Evolutionary conservation across 768 basidiomycete species (phyloP).

Genomic region (Dictyophora rubrovolvata): DNA sequence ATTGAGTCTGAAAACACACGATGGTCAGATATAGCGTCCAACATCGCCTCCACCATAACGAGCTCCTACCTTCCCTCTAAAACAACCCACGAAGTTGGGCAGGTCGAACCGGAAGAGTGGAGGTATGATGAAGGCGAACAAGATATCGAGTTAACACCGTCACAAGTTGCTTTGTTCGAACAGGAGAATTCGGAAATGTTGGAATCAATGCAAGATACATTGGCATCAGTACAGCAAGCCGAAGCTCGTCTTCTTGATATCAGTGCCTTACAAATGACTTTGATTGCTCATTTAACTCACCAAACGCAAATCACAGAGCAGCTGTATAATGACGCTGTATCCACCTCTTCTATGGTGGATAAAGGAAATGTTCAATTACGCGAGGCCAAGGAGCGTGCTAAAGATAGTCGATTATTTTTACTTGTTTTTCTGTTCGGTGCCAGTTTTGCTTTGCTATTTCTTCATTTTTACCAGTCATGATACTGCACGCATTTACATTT

Average conservation of each 20-base stretch:
- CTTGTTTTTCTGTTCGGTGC: slow-evolving; percentile 88
- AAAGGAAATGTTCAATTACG: slow-evolving; percentile 85
- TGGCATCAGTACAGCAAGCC: slow-evolving; percentile 85
- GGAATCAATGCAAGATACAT: slow-evolving; percentile 71
- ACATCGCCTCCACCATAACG: slow-evolving; percentile 20
- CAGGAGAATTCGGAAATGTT: slow-evolving; percentile 83
- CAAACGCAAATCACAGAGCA: slow-evolving; percentile 92
- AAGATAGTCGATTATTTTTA: slow-evolving; percentile 83
- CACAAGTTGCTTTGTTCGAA: slow-evolving; percentile 90
- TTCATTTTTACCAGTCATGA: slow-evolving; percentile 71
- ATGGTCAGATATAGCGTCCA: slow-evolving; percentile 41
- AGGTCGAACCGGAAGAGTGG: not conserved
- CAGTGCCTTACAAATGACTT: slow-evolving; percentile 83
- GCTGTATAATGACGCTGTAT: slow-evolving; percentile 89
- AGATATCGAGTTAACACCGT: slow-evolving; percentile 71
- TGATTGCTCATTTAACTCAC: slow-evolving; percentile 75
- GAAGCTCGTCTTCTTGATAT: slow-evolving; percentile 91
- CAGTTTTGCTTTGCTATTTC: slow-evolving; percentile 81
- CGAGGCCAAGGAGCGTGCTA: slow-evolving; percentile 78
- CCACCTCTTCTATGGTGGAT: slow-evolving; percentile 74
- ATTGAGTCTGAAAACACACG: slow-evolving; percentile 22
- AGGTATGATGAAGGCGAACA: slow-evolving; percentile 51
- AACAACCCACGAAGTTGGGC: slow-evolving; percentile 9
- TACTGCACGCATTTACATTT: not conserved
- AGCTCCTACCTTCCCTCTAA: slow-evolving; percentile 14